Base-by-base conservation (phyloP, 352 stramenopile genomes). In the Phytophthora brassicae region DNA sequence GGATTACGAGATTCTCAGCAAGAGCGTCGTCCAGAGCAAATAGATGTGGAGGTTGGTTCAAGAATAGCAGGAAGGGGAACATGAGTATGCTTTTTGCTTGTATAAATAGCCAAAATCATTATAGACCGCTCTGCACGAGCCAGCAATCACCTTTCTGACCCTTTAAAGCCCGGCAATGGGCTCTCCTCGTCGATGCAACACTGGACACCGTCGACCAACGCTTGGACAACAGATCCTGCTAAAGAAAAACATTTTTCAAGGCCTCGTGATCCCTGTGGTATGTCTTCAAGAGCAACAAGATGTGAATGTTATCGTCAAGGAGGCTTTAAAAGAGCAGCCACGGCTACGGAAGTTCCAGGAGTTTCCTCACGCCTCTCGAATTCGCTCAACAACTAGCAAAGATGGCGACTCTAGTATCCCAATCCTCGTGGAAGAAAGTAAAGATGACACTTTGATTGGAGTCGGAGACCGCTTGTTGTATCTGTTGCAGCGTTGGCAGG, bases 1-100 rank as follows among this genome's bases (percentile, higher is more conserved):
- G 58, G 87, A 85, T 45, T 96, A 96, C 53, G 82, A 93, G 66
- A 95, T 96, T 52, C 68, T 96, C 14, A 93, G 84, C 73, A 93
- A 90, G 52, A 65, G 66, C 4, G 73, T 91, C 20, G 64, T 56
- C 0, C 50, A 62, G 28, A 66, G 16, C 39, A 70, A 70, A 39
- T 67, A 70, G 49, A 60, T 3, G 26, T 42, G 22, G 2, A 22
- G n/a, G 16, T n/a, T 16, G 38, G 38, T 17, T 20, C 46, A 56
- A 64, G 38, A 71, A 64, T 68, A 64, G 63, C 39, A 55, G 24
- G 9, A 44, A 42, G 9, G n/a, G 11, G 13, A 22, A 6, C 28
- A 38, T n/a, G n/a, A 39, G 33, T 14, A 19, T 9, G 22, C 7
- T n/a, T n/a, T 9, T 35, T 24, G 22, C 48, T 53, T 16, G 31